Conservation (phyloP, 1,284 basidiomycete genomes). For the Macrocybe sp. region DNA sequence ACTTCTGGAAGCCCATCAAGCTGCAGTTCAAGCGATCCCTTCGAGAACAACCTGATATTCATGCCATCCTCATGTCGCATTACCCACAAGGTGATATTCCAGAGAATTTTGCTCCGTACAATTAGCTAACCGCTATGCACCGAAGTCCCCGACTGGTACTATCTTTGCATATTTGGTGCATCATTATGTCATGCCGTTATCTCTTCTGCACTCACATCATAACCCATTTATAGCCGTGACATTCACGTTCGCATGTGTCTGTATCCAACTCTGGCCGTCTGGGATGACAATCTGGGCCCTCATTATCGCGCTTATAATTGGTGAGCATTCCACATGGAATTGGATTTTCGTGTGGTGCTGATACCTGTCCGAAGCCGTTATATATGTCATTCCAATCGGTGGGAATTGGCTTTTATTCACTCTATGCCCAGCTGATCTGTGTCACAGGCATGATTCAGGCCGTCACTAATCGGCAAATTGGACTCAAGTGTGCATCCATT, state of each 20-base stretch:
- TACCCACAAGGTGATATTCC: slow-evolving; percentile 51
- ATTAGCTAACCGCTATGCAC: background rate
- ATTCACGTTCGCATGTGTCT: slow-evolving; percentile 61
- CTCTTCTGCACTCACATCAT: background rate
- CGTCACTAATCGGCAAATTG: slow-evolving; percentile 57
- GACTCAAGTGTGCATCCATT: slow-evolving; percentile 37
- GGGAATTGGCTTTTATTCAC: slow-evolving; percentile 5
- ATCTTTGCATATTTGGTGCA: slow-evolving; percentile 34
- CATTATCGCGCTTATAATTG: slow-evolving; percentile 43
- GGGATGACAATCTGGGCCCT: slow-evolving; percentile 63
- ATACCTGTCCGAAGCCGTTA: slow-evolving; percentile 19
- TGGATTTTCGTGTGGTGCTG: background rate
- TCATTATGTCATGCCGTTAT: slow-evolving; percentile 1
- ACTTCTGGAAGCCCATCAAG: slow-evolving; percentile 74
- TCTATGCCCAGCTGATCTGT: slow-evolving; percentile 32
- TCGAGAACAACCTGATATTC: slow-evolving; percentile 78
- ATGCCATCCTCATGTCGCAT: slow-evolving; percentile 71
- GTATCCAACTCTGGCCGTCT: slow-evolving; percentile 66
- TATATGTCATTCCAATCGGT: slow-evolving; percentile 55
- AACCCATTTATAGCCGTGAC: slow-evolving; percentile 31
- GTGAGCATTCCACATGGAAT: slow-evolving; percentile 18
- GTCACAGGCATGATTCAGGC: slow-evolving; percentile 55
- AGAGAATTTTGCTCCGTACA: slow-evolving; percentile 1
- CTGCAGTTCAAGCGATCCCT: slow-evolving; percentile 51
- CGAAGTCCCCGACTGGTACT: slow-evolving; percentile 78